Evolutionary conservation across 2,329 filamentous ascomycete genomes (phyloP), one percentile per base, ranked within the genome.

Genomic region (Talaromyces sp.): DNA sequence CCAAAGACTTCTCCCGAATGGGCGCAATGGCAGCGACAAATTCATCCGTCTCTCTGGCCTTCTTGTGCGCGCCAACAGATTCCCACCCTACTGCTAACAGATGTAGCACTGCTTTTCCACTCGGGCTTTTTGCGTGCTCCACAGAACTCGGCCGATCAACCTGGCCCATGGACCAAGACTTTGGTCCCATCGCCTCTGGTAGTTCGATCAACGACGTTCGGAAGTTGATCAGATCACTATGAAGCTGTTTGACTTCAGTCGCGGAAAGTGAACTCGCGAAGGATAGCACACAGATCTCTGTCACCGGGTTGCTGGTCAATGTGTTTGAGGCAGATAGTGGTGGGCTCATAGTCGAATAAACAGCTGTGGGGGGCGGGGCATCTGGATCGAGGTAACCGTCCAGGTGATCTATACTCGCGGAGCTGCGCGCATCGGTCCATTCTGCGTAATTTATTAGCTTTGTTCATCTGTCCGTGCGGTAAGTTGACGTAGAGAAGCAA

Each of bases 21-120:
- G 71, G 64, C 44, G 53, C 51, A 52, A 80, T 75, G 14, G 72
- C 67, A 19, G 71, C 65, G 30, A 61, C 65, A 63, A 83, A 84
- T 22, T 65, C 70, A 55, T 75, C 67, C 24, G 76, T 77, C 57
- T 78, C 68, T 49, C 75, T 69, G 29, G 74, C 80, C 44, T 66
- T 66, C 72, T 75, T 68, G 65, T 84, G 82, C 43, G 69, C 70
- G 32, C 81, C 77, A 17, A 79, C 70, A 59, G 71, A 79, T 46
- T 76, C 67, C 82, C 82, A 85, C 4, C 81, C 82, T 49, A 82
- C 68, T 16, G 72, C 70, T n/a, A 75, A 52, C 3, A 78, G 60
- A 59, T 75, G 74, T 50, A 75, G 65, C 49, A 73, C 72, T 10
- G 75, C 78, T 58, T 74, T 65, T 3, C 72, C 73, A 14, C 68